Percentiles rank a stretch among this genome's conserved stretches.
Evolutionary conservation across 352 stramenopile species (phyloP).

Genomic region (Phytophthora citrophthora): DNA sequence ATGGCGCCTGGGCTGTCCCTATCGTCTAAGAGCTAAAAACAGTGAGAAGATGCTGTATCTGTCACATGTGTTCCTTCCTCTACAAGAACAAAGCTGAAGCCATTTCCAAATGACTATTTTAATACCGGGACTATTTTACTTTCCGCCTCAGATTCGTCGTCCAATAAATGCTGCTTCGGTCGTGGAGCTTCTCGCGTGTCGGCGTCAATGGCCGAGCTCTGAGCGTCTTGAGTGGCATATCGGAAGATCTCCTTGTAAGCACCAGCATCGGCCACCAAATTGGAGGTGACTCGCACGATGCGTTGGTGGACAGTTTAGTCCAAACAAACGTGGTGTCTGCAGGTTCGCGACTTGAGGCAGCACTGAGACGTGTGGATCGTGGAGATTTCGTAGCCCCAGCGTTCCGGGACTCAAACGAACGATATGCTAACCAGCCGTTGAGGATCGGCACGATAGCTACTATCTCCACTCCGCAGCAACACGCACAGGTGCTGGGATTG

Average conservation of each 20-base stretch:
- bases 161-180: constrained; percentile 11
- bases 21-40: constrained; percentile 43
- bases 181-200: constrained; percentile 6
- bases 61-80: background rate
- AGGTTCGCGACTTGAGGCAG: constrained; percentile 65
- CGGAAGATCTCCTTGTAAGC: constrained; percentile 81
- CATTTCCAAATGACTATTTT: constrained; percentile 19
- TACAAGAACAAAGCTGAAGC: constrained; percentile 11
- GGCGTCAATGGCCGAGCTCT: constrained; percentile 32
- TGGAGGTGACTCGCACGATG: constrained; percentile 65
- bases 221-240: constrained; percentile 76
- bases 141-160: constrained; percentile 22
- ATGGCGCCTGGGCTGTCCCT: constrained; percentile 76
- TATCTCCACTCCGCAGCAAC: constrained; percentile 88
- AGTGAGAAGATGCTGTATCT: too few species aligned
- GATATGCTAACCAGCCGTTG: constrained; percentile 79
- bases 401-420: constrained; percentile 32
- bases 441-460: constrained; percentile 83
- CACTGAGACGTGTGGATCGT: constrained; percentile 72
- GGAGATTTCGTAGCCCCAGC: constrained; percentile 56
- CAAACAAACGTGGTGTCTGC: constrained; percentile 67
- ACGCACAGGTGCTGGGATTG: constrained; percentile 78
- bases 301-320: constrained; percentile 82
- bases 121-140: constrained; percentile 7
- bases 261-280: constrained; percentile 88